Base-by-base conservation (phyloP, 2,329 filamentous ascomycete genomes). In the Chrysoporthe deuterocubensis region DNA sequence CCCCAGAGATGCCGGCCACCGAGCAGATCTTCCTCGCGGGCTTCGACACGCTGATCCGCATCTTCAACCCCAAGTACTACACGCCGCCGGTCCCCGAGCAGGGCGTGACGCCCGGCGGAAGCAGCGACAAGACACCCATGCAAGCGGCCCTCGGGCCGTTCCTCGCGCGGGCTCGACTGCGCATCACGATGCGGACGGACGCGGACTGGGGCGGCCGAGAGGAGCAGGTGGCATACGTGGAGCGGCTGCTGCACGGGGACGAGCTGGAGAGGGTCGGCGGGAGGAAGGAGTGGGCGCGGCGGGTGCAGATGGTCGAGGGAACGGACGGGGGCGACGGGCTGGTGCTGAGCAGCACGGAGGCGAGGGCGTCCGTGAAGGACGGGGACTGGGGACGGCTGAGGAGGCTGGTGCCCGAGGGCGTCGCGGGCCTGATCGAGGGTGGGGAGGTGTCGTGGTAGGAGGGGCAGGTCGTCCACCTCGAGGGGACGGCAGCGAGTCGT, bases 21-120 rank as follows among this genome's bases (percentile, higher is more conserved):
- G 80, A 84, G 64, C 90, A 93, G 73, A 80, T 92, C 4, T 92
- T 92, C 73, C 84, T 94, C 2, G 86, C 88, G 1, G 92, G 92
- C 40, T 95, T 89, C 75, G 92, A 95, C 73, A 95, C 92, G 0
- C 79, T 94, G 7, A 87, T 91, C 18, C 86, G 92, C 26, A 87
- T 95, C 64, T 87, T 92, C 65, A 82, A 92, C 61, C 85, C 90
- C 0, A 92, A 91, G 75, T 95, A 95, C 78, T 93, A 93, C 74
- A 75, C 65, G 71, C 81, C 74, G 46, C 77, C 66, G 75, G 69
- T 68, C n/a, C 59, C 61, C 16, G 64, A 44, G 3, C 59, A 62
- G 3, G 50, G 59, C 0, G 37, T 32, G 32, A 37, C 65, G 3
- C 14, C 42, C 2, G 63, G 67, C 14, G 43, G 16, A 13, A 62